A percentile compares a stretch with the other conserved stretches of the same genome.
Conservation (phyloP, 768 basidiomycete species). For the Ephemerocybe angulata region DNA sequence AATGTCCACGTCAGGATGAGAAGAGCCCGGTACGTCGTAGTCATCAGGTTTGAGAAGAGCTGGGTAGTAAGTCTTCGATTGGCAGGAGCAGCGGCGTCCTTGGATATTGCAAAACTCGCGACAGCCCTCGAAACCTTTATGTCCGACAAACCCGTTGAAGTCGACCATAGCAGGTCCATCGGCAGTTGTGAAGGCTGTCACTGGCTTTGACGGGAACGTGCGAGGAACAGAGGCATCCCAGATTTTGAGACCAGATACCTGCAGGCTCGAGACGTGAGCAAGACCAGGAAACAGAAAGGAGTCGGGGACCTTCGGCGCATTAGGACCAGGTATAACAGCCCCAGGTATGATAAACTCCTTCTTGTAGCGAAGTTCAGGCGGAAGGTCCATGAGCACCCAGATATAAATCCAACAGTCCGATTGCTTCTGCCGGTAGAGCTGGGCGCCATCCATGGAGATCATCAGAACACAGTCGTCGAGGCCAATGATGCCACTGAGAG, state of each 20-base stretch:
- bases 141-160: conserved; percentile 32
- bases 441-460: conserved; percentile 35
- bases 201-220: conserved; percentile 15
- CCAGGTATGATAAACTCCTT: conserved; percentile 21
- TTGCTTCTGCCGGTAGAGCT: conserved; percentile 34
- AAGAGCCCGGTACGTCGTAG: conserved; percentile 15
- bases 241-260: conserved; percentile 26
- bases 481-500: conserved; percentile 19
- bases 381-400: conserved; percentile 24
- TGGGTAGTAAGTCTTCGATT: conserved; percentile 27
- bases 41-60: conserved; percentile 24
- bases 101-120: conserved; percentile 1
- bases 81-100: background rate
- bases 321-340: conserved; percentile 24
- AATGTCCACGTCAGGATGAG: conserved; percentile 23
- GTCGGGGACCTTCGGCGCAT: conserved; percentile 28
- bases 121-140: conserved; percentile 16
- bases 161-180: conserved; percentile 32
- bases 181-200: conserved; percentile 24
- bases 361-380: conserved; percentile 22
- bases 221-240: conserved; percentile 24
- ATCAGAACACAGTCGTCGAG: conserved; percentile 25
- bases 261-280: conserved; percentile 28
- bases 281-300: conserved; percentile 33
- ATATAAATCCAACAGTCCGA: conserved; percentile 29